A percentile compares a stretch with the other conserved stretches of the same genome.
These are phyloP conservation scores for Coelastrella sp. DNA, from an alignment of 139 green algal species.

Conservation along the genomic window DNA sequence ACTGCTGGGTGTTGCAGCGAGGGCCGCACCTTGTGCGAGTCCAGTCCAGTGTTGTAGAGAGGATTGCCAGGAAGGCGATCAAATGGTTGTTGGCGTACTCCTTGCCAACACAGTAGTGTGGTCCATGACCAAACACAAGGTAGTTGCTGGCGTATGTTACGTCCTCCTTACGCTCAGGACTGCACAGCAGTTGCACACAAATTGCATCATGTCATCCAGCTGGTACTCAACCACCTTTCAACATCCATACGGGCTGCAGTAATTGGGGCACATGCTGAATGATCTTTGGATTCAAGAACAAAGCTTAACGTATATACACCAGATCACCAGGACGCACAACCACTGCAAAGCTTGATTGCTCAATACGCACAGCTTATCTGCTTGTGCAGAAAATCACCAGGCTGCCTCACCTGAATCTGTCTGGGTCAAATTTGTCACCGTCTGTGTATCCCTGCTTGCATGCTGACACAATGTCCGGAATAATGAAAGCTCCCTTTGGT, in stretches of 20 bases:
- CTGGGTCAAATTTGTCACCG: conserved; percentile 82
- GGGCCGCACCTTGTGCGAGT: conserved; percentile 41
- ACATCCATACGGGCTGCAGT: too few relatives aligned
- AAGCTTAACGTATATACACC: too few relatives aligned
- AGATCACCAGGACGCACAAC: too few relatives aligned
- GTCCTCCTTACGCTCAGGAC: conserved; percentile 83
- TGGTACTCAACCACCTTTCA: too few relatives aligned
- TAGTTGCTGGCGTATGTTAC: conserved; percentile 79
- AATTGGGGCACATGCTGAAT: too few relatives aligned
- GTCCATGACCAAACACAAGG: conserved; percentile 88
- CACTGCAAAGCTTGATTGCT: background rate
- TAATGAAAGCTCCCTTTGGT: conserved; percentile 82
- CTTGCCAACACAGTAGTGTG: conserved; percentile 90
- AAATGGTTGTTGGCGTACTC: conserved; percentile 91
- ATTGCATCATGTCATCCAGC: background rate
- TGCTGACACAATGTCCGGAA: conserved; percentile 76
- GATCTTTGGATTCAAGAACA: too few relatives aligned
- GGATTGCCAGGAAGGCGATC: conserved; percentile 78
- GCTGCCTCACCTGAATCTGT: conserved; percentile 71
- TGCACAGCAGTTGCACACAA: background rate
- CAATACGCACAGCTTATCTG: background rate
- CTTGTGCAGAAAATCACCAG: background rate
- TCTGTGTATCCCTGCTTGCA: conserved; percentile 84
- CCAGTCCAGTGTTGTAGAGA: conserved; percentile 74
- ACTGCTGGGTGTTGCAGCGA: background rate